Base-by-base conservation (phyloP, 2,329 filamentous ascomycete species). In the Incumbomyces delicatus region DNA sequence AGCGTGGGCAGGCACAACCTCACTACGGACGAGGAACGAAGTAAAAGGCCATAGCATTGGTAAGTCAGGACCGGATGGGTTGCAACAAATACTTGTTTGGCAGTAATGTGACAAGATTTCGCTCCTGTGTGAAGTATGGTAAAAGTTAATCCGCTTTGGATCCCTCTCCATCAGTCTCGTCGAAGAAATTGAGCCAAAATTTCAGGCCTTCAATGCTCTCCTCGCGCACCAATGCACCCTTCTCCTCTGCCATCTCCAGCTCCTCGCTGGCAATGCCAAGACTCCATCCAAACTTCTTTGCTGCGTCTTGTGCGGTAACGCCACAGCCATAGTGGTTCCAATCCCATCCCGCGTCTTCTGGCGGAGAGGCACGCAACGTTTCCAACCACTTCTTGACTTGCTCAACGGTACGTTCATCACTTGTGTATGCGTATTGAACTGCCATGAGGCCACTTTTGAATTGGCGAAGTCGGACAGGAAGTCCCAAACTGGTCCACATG, bases 371-470 rank as follows among this genome's bases (percentile, higher is more conserved):
- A 55, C 86, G 85, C 34, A 92, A 66, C 54, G 86, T 81, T 47
- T 78, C 73, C 50, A 96, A 68, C 89, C 89, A 96, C 1, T 74
- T 67, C 20, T 88, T 67, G 6, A 98, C 66, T 51, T 85, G 76
- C 49, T 76, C 78, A 58, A 95, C 81, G 0, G 89, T 95, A 58
- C 87, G 87, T 58, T 94, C 87, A 61, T 98, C 92, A 1, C 85
- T 95, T 51, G 87, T 80, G 59, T 95, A 89, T 42, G 80, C 77
- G 44, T 85, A 80, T 64, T 96, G 92, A 12, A 95, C 90, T 1
- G 95, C 92, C 58, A 95, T 77, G n/a, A 96, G 79, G 0, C 92
- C 92, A 57, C 86, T 94, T 62, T 86, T 90, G 70, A 98, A 96
- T 17, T 83, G 83, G 37, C 92, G 78, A 22, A 96, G 70, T 16